Evolutionary conservation across 768 basidiomycete genomes (phyloP), one percentile per base, ranked within the genome.

Genomic region (Mycena belliarum): DNA sequence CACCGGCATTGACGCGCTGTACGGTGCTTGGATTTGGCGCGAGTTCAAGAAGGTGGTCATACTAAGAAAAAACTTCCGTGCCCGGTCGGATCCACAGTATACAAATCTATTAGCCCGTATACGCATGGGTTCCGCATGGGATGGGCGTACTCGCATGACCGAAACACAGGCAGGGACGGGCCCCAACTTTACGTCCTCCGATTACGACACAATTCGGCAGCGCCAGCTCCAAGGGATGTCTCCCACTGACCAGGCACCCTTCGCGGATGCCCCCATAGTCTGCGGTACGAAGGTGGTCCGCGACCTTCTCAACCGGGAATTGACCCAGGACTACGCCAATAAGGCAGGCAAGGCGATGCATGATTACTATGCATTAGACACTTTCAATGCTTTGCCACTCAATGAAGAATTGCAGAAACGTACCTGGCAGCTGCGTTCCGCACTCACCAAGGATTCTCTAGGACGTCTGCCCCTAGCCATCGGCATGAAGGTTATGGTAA

Each of bases 401-500:
- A 14, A 42, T 42, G 40, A 42, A 8, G 5, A 21, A 15, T 21
- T 51, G 26, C 52, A 45, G 18, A 4, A 9, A 10, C 21, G 52
- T 8, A 21, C 21, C 0, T 52, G 52, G 52, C 40, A 44, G 18
- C 16, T 52, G 2, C 2, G 52, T 1, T 52, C 42, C 15, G 28
- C 25, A 4, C 3, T 23, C 2, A 48, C 54, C 15, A 29, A 40
- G 4, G 46, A 55, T 38, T 7, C 20, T 2, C 21, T 55, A 10
- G 46, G 46, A 1, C 24, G 15, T 24, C 11, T 55, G 15, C 54
- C 54, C 2, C 38, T 55, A 1, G 46, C 26, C 1, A 24, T 42
- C 9, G 54, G 47, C 4, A 48, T 49, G 54, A 40, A 41, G 18
- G 54, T 55, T 4, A 48, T 55, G 37, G 20, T 55, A 1, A 40